Evolutionary conservation across 345 rosid species (phyloP), one percentile per base, ranked within the genome.

Genomic region (Aquilaria yunnanensis): DNA sequence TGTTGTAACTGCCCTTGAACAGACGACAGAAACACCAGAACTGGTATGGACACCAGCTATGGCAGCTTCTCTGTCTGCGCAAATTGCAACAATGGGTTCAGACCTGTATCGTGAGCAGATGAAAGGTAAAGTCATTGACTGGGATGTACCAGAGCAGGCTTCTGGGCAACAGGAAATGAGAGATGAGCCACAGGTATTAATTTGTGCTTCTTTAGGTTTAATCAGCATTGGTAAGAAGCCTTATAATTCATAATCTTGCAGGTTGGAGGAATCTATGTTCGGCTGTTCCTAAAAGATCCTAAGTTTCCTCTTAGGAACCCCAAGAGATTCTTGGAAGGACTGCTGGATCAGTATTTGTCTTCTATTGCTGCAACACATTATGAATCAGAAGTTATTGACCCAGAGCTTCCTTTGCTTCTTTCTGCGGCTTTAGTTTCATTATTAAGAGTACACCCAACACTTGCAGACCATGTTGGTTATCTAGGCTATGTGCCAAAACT

Each of bases 21-120:
- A 81, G 73, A 94, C 96, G 31, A 85, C 96, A 16, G 99, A 94
- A 76, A 90, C 99, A 12, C 97, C 97, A 71, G 96, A 94, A 79
- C 96, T 94, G 69, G 99, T 94, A 56, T 94, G 99, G 99, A 94
- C 99, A 67, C 95, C 97, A 51, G 99, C 97, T 52, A 94, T 94
- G 97, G 96, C 97, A 45, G 84, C 99, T 77, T 94, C 97, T 68
- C 80, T 90, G 70, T 85, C 99, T 60, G 99, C 97, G 49, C 97
- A 94, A 74, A 80, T 94, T 71, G 84, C 92, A 9, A 88, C 99
- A 51, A 90, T 94, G 96, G 96, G 92, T 59, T 83, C 99, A 53
- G 96, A 90, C 45, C 79, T 94, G 69, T 83, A 82, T 72, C 92
- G 84, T 37, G 99, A 88, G 71, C 99, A 94, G 72, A 88, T 82